Conservation (phyloP, 768 basidiomycete genomes). For the Kwoniella mangroviensis region DNA sequence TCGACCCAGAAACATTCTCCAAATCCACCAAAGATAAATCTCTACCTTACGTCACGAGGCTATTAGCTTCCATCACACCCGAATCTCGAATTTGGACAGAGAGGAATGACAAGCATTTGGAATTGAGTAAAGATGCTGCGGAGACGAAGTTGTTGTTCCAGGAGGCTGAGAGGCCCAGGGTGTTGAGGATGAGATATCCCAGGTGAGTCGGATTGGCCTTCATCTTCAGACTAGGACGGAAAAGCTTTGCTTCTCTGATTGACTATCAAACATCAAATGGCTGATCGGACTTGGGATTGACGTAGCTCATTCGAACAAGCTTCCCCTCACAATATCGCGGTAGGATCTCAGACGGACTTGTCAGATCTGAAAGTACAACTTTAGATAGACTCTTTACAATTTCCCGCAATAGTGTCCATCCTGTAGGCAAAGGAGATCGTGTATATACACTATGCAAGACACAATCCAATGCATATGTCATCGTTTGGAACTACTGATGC, state of each 20-base stretch:
- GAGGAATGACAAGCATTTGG: constrained; percentile 59
- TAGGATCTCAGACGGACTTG: constrained; percentile 57
- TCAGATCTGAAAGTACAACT: constrained; percentile 54
- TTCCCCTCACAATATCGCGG: constrained; percentile 55
- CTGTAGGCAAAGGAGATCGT: no score
- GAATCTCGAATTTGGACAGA: constrained; percentile 52
- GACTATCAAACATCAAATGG: no score
- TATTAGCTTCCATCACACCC: constrained; percentile 54
- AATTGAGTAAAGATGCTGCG: constrained; percentile 53
- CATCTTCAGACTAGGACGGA: neutral
- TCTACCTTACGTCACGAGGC: constrained; percentile 50
- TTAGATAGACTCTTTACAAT: neutral
- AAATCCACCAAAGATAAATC: constrained; percentile 25
- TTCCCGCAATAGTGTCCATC: no score
- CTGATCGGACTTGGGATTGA: no score
- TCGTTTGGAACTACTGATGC: no score
- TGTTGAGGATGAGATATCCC: constrained; percentile 56
- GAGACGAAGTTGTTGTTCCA: constrained; percentile 59
- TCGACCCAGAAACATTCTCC: constrained; percentile 34
- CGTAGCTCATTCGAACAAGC: constrained; percentile 57
- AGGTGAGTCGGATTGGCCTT: constrained; percentile 45
- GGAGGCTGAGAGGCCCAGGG: constrained; percentile 58
- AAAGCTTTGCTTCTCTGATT: neutral
- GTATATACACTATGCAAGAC: no score
- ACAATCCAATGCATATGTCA: no score